A percentile compares a stretch with the other conserved stretches of the same genome.
These are phyloP conservation scores for Podospora pseudoanserina DNA, from an alignment of 495 filamentous ascomycete species.

Conservation along the genomic window DNA sequence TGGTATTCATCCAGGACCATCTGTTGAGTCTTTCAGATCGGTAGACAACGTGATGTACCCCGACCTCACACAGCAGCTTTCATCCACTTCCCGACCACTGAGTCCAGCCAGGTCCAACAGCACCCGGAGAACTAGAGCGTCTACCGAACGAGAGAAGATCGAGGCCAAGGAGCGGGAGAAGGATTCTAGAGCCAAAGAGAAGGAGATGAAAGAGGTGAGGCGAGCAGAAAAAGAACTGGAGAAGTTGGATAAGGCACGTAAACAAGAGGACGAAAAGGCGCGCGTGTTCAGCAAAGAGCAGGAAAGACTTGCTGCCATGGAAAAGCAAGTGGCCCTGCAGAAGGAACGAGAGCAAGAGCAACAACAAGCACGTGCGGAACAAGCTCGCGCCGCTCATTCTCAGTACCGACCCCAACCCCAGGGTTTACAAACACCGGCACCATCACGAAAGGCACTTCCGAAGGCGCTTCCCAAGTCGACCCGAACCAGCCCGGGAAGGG, in stretches of 20 bases:
- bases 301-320: conserved; percentile 49
- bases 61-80: conserved; percentile 37
- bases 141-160: conserved; percentile 63
- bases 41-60: conserved; percentile 42
- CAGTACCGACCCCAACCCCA: conserved; percentile 14
- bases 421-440: conserved; percentile 26
- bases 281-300: conserved; percentile 61
- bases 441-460: conserved; percentile 22
- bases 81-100: conserved; percentile 28
- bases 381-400: conserved; percentile 9
- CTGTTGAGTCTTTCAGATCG: conserved; percentile 40
- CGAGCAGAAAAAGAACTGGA: conserved; percentile 54
- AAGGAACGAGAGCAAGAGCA: conserved; percentile 46
- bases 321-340: conserved; percentile 41
- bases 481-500: conserved; percentile 49
- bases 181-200: conserved; percentile 59
- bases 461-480: conserved; percentile 40
- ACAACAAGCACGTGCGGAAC: conserved; percentile 8
- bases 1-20: conserved; percentile 33
- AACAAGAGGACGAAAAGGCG: conserved; percentile 60
- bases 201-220: conserved; percentile 52
- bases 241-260: conserved; percentile 51
- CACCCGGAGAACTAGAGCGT: conserved; percentile 62
- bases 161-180: conserved; percentile 62
- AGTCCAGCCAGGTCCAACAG: conserved; percentile 47